Conservation (phyloP, 192 early-diverging fungal genomes). For the Coemansia sp. region DNA sequence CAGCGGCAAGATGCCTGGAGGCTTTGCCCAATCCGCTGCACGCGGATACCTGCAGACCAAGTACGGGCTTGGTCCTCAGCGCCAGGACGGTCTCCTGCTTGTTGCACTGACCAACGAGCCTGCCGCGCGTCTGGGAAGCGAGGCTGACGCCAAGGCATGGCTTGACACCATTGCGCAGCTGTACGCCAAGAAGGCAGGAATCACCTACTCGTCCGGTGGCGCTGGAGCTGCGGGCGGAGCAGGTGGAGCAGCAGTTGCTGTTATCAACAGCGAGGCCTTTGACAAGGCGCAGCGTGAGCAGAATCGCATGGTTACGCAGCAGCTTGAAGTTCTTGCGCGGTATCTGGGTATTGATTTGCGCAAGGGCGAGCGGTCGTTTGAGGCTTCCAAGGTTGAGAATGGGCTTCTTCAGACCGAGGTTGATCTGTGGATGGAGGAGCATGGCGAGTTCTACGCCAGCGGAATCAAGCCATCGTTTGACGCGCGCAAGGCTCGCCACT, state of each 20-base stretch:
- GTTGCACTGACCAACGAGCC: conserved; percentile 83
- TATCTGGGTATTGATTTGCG: conserved; percentile 84
- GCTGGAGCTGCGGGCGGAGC: conserved; percentile 31
- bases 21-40: conserved; percentile 60
- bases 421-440: conserved; percentile 88
- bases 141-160: conserved; percentile 88
- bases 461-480: conserved; percentile 88
- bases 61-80: conserved; percentile 81
- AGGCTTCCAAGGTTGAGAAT: conserved; percentile 65
- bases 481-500: conserved; percentile 80
- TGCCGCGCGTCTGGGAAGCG: conserved; percentile 71
- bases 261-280: conserved; percentile 92
- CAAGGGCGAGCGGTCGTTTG: conserved; percentile 76
- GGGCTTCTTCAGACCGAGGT: conserved; percentile 76
- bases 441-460: conserved; percentile 85
- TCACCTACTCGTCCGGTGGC: conserved; percentile 63
- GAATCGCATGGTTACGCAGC: conserved; percentile 74
- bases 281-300: conserved; percentile 79
- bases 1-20: conserved; percentile 85
- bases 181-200: conserved; percentile 77
- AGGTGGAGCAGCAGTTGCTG: conserved; percentile 46
- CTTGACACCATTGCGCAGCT: conserved; percentile 72
- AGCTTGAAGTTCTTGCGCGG: conserved; percentile 84
- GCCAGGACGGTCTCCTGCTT: conserved; percentile 79
- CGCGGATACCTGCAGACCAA: conserved; percentile 70